Percentiles rank a stretch among this genome's conserved stretches.
Evolutionary conservation across 108 stramenopile genomes (phyloP).

Genomic region (Stephanodiscus minutulus): DNA sequence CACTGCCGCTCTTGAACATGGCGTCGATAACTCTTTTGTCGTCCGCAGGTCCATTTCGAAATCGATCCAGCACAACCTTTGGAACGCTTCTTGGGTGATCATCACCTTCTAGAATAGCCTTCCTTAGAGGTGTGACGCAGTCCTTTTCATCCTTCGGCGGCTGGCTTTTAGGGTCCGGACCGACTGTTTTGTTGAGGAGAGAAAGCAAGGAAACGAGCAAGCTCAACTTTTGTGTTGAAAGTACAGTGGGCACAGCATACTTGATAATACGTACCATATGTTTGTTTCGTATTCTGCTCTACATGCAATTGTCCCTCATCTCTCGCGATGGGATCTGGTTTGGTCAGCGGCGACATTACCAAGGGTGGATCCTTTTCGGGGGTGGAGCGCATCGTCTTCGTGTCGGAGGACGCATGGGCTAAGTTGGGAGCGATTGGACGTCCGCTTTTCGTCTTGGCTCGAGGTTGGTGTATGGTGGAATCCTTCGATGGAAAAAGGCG

Average conservation of each 20-base stretch:
- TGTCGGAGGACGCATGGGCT: constrained; percentile 18
- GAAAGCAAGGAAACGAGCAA: background rate
- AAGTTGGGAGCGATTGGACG: background rate
- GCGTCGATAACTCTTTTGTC: constrained; percentile 32
- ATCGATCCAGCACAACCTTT: constrained; percentile 16
- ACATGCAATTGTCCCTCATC: background rate
- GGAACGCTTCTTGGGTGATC: background rate
- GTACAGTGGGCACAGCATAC: background rate
- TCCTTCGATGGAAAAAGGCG: constrained; percentile 19
- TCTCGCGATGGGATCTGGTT: constrained; percentile 4
- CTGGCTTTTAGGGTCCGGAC: background rate
- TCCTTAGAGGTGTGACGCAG: background rate
- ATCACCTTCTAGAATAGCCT: background rate
- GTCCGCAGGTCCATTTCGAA: constrained; percentile 16
- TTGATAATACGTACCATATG: constrained; percentile 1
- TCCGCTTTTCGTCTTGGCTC: background rate
- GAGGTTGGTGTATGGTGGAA: background rate
- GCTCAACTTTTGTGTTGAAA: background rate
- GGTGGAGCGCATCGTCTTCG: constrained; percentile 26
- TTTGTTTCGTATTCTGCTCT: background rate
- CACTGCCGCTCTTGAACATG: constrained; percentile 44
- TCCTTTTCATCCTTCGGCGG: background rate
- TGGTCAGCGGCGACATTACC: constrained; percentile 11
- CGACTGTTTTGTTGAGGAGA: background rate
- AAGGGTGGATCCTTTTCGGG: constrained; percentile 22